These are phyloP conservation scores for Panaeolus cyanescens DNA, from an alignment of 768 basidiomycete genomes.

Conservation along the genomic window DNA sequence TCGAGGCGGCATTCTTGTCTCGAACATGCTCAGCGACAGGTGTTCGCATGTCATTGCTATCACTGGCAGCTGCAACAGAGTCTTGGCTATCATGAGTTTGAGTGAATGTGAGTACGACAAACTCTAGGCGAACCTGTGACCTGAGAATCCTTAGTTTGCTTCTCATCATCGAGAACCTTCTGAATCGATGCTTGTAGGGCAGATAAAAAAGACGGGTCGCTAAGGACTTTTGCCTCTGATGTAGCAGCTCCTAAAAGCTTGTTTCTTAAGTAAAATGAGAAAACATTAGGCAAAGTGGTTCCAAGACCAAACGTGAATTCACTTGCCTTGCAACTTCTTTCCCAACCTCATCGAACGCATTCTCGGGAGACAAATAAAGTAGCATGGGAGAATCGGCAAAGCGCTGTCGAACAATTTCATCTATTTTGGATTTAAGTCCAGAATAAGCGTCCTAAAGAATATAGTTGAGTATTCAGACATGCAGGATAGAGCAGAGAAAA, in stretches of 20 bases:
- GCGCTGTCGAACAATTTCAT: constrained; percentile 61
- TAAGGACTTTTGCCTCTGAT: constrained; percentile 34
- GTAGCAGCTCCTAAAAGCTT: constrained; percentile 1
- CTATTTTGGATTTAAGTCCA: constrained; percentile 58
- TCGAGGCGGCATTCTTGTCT: neutral
- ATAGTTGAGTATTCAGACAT: neutral
- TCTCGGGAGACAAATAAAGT: constrained; percentile 51
- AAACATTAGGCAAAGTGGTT: neutral
- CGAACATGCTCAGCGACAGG: neutral
- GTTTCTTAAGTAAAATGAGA: neutral
- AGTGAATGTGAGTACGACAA: neutral
- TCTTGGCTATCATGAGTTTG: neutral
- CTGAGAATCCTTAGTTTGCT: constrained; percentile 17
- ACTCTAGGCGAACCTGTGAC: constrained; percentile 13
- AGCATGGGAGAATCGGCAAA: constrained; percentile 56
- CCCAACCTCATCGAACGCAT: constrained; percentile 61
- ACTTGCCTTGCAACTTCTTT: constrained; percentile 71
- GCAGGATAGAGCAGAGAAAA: neutral
- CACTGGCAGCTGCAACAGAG: neutral
- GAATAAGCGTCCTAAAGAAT: constrained; percentile 47
- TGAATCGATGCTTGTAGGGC: constrained; percentile 43
- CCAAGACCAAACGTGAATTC: neutral
- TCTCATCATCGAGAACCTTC: constrained; percentile 46
- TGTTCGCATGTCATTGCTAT: neutral
- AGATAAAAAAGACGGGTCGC: constrained; percentile 45